These are phyloP conservation scores for Phytophthora rubi DNA, from an alignment of 352 stramenopile species.

Conservation along the genomic window DNA sequence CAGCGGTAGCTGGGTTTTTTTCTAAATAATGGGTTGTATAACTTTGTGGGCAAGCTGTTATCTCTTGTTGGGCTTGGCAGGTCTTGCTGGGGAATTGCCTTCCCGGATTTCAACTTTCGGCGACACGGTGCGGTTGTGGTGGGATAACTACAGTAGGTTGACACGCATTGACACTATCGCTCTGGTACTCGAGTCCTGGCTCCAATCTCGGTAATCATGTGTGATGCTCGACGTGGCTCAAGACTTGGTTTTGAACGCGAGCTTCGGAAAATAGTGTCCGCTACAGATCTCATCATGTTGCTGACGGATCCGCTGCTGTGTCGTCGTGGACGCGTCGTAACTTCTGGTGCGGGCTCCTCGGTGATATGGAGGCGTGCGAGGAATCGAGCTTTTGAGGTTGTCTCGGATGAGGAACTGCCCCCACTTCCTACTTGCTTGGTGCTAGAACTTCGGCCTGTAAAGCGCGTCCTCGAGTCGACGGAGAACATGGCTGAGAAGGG, in stretches of 20 bases:
- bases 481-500: conserved; percentile 79
- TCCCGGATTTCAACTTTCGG: not conserved
- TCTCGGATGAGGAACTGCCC: conserved; percentile 50
- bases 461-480: conserved; percentile 54
- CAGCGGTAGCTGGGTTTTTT: conserved; percentile 27
- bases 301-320: conserved; percentile 63
- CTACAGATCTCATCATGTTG: conserved; percentile 70
- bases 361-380: conserved; percentile 12
- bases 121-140: not conserved
- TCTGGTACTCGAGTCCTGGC: conserved; percentile 23
- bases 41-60: conserved; percentile 6
- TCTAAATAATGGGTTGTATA: conserved; percentile 33
- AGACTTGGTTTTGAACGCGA: conserved; percentile 39
- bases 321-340: conserved; percentile 21
- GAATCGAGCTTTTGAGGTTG: conserved; percentile 20
- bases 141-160: not conserved
- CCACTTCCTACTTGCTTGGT: conserved; percentile 45
- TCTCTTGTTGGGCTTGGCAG: not conserved
- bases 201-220: conserved; percentile 52
- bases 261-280: conserved; percentile 52
- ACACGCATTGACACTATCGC: conserved; percentile 9
- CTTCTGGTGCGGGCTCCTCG: conserved; percentile 23
- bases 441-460: conserved; percentile 44
- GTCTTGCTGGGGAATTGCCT: not conserved
- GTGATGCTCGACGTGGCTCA: conserved; percentile 45